Conservation (phyloP, 1,139 yeast species). For the Yamadazyma diddensiae region DNA sequence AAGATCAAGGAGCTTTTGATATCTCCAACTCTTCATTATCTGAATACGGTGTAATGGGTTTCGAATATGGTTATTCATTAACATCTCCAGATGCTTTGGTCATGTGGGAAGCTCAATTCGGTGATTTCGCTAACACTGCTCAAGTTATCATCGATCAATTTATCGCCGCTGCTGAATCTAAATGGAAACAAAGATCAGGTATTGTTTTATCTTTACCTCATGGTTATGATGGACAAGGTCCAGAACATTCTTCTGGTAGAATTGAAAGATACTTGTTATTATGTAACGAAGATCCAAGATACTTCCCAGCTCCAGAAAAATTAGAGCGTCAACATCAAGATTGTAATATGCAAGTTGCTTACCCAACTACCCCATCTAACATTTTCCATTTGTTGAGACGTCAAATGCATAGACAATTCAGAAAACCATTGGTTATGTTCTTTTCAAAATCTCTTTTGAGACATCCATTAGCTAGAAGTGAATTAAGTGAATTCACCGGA, state of each 20-base stretch:
- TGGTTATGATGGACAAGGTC: constrained; percentile 99
- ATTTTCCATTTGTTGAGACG: constrained; percentile 96
- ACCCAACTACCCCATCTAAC: constrained; percentile 98
- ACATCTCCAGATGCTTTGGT: constrained; percentile 94
- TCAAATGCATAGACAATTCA: constrained; percentile 99
- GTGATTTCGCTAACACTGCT: constrained; percentile 99
- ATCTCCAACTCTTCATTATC: constrained; percentile 96
- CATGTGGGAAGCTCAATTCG: constrained; percentile 99
- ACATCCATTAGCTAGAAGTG: constrained; percentile 95
- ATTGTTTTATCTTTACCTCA: constrained; percentile 93
- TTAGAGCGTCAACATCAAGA: constrained; percentile 98
- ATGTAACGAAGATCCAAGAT: constrained; percentile 94
- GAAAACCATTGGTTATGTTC: constrained; percentile 88
- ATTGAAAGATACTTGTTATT: constrained; percentile 94
- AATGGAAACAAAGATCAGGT: constrained; percentile 99
- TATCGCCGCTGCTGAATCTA: constrained; percentile 93
- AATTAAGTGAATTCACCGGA: constrained; percentile 79
- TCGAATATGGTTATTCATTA: constrained; percentile 97
- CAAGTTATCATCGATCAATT: constrained; percentile 98
- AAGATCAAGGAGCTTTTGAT: constrained; percentile 81
- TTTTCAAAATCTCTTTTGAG: constrained; percentile 94
- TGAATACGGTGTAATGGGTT: constrained; percentile 99
- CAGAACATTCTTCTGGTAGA: constrained; percentile 98
- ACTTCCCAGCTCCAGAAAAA: constrained; percentile 86
- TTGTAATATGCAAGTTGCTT: constrained; percentile 95